Percentiles rank a stretch among this genome's conserved stretches.
These are phyloP conservation scores for Elongisporangium undulatum DNA, from an alignment of 352 stramenopile genomes.

Conservation along the genomic window DNA sequence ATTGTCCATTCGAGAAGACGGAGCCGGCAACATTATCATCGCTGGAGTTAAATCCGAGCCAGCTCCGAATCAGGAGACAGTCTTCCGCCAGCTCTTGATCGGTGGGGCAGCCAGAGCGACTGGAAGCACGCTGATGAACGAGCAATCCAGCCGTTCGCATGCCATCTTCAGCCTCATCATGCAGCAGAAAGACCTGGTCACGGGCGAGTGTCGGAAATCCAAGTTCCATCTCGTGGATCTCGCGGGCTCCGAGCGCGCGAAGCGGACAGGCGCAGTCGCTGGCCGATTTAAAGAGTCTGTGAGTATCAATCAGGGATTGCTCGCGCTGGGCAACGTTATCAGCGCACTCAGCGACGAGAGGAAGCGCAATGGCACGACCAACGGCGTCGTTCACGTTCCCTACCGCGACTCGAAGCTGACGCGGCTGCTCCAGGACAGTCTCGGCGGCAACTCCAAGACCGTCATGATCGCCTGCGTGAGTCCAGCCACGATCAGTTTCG, in stretches of 20 bases:
- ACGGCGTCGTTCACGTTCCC: slow-evolving; percentile 63
- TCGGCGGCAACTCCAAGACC: slow-evolving; percentile 88
- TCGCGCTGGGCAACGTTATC: slow-evolving; percentile 96
- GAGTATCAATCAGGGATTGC: slow-evolving; percentile 94
- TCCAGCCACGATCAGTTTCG: slow-evolving; percentile 75
- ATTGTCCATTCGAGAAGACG: slow-evolving; percentile 76
- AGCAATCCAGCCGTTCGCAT: slow-evolving; percentile 87
- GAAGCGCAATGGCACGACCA: slow-evolving; percentile 36
- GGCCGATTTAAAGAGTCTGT: slow-evolving; percentile 92
- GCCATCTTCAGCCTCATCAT: slow-evolving; percentile 89
- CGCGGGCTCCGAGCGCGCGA: slow-evolving; percentile 92
- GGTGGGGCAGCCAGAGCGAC: slow-evolving; percentile 76
- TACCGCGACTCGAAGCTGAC: slow-evolving; percentile 92
- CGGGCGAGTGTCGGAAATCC: slow-evolving; percentile 47
- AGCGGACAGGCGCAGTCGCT: slow-evolving; percentile 88
- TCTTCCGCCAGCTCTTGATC: slow-evolving; percentile 80
- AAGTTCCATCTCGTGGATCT: slow-evolving; percentile 97
- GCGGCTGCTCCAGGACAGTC: slow-evolving; percentile 79
- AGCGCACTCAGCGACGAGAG: slow-evolving; percentile 90
- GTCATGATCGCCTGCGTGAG: slow-evolving; percentile 90
- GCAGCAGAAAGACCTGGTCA: slow-evolving; percentile 51
- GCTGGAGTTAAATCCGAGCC: slow-evolving; percentile 80
- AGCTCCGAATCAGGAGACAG: slow-evolving; percentile 68
- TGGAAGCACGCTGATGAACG: slow-evolving; percentile 89
- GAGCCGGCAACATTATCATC: slow-evolving; percentile 74